Evolutionary conservation across 768 basidiomycete genomes (phyloP), one percentile per base, ranked within the genome.

Genomic region (Termitomyces sp.): DNA sequence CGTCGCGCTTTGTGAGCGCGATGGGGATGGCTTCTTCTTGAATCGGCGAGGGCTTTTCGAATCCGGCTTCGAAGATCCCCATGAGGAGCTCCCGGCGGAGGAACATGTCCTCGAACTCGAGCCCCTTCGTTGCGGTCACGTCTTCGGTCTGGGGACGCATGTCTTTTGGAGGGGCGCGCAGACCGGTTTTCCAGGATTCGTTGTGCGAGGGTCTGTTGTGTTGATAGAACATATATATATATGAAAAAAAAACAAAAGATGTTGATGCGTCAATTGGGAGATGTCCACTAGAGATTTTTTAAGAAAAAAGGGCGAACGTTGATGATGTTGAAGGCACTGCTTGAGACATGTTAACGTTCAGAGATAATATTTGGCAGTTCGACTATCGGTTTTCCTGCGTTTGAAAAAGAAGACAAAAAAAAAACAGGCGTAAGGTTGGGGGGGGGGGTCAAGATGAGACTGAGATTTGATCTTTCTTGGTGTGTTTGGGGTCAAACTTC

Each of bases 41-140:
- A 74, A 99, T 98, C 61, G 96, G 96, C 26, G 93, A 96, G 43
- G 96, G 96, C 64, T 81, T 87, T 75, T 98, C 96, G 70, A 94
- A 96, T 57, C 96, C 96, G 64, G 95, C 97, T 76, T 98, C 94
- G 66, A 95, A 99, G 72, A 98, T 97, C 67, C 96, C 96, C 96
- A 99, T 98, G 71, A 99, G 85, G 60, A 99, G 86, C 75, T 98
- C 96, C 64, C 96, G 85, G 56, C 89, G 85, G 68, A 96, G 81
- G 72, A 76, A 84, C 86, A 94, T 91, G 69, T 95, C 93, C 76
- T 99, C 97, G 63, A 97, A 99, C 69, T 98, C 94, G 65, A 86
- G 79, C 60, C 96, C 96, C 73, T 94, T 91, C 27, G 93, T 96
- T 4, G 87, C 87, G 27, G 88, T 91, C 57, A 99, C 96, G 77